Conservation (phyloP, 2,329 filamentous ascomycete genomes). For the Penicillium aurantiogriseum region DNA sequence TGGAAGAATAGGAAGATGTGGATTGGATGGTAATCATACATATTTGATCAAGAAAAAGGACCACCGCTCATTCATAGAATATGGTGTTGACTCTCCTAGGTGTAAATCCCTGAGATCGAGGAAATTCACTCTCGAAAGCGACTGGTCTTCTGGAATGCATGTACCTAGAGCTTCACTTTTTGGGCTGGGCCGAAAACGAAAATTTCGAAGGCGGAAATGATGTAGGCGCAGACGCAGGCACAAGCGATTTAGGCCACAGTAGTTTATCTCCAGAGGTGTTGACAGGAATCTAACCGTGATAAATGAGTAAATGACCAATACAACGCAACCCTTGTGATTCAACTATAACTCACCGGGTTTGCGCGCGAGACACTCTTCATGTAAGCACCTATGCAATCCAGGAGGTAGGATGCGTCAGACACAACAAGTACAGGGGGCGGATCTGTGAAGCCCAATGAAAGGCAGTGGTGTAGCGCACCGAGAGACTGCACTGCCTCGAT, state of each 20-base stretch:
- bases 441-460: not conserved
- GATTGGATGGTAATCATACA: not conserved
- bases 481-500: not conserved
- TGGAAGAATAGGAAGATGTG: not conserved
- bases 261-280: not conserved
- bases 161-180: not conserved
- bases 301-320: not conserved
- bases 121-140: too few species aligned
- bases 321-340: not conserved
- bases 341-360: not conserved
- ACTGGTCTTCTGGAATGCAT: too few species aligned
- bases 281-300: not conserved
- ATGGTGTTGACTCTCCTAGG: not conserved
- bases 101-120: not conserved
- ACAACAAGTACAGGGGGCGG: slow-evolving; percentile 1
- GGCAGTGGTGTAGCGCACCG: not conserved
- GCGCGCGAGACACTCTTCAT: not conserved
- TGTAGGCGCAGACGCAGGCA: not conserved
- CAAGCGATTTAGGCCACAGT: not conserved
- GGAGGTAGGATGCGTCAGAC: slow-evolving; percentile 2
- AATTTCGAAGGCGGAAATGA: not conserved
- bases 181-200: not conserved
- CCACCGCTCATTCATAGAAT: not conserved
- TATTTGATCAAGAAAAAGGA: too few species aligned
- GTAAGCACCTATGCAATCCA: slow-evolving; percentile 1